Evolutionary conservation across 768 basidiomycete species (phyloP).

Genomic region (Amanita inopinata): DNA sequence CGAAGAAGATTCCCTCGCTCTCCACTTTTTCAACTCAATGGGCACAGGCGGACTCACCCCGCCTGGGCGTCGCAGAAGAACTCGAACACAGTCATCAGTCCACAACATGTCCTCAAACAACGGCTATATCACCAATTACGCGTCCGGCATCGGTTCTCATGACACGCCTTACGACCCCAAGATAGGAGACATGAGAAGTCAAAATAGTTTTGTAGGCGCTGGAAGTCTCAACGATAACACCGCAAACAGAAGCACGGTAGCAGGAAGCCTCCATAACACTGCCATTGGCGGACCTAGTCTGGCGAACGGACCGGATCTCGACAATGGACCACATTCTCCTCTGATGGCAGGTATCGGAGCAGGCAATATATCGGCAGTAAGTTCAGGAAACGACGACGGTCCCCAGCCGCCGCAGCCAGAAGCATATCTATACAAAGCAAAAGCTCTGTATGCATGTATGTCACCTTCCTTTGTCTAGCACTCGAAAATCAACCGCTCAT

Average conservation of each 20-base stretch:
- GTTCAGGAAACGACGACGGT: slow-evolving; percentile 17
- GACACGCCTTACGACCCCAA: slow-evolving; percentile 55
- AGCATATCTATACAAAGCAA: slow-evolving; percentile 63
- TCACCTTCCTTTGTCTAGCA: slow-evolving; percentile 13
- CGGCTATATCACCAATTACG: slow-evolving; percentile 55
- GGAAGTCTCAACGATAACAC: slow-evolving; percentile 31
- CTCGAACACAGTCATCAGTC: slow-evolving; percentile 49
- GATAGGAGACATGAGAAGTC: slow-evolving; percentile 37
- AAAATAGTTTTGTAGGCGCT: slow-evolving; percentile 42
- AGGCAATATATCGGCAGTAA: slow-evolving; percentile 27
- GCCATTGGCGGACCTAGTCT: slow-evolving; percentile 31
- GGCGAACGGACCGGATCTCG: slow-evolving; percentile 29
- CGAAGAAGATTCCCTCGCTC: slow-evolving; percentile 82
- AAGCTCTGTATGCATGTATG: slow-evolving; percentile 85
- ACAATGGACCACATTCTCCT: slow-evolving; percentile 52
- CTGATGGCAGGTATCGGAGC: slow-evolving; percentile 60
- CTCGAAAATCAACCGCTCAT: slow-evolving; percentile 14
- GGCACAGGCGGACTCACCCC: slow-evolving; percentile 80
- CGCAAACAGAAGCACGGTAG: slow-evolving; percentile 26
- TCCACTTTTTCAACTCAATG: slow-evolving; percentile 81
- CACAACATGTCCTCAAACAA: slow-evolving; percentile 56
- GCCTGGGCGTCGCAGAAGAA: slow-evolving; percentile 70
- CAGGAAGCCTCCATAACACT: slow-evolving; percentile 43
- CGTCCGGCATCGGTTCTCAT: slow-evolving; percentile 57
- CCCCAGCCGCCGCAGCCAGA: slow-evolving; percentile 29